A percentile compares a stretch with the other conserved stretches of the same genome.
phyloP scores from a whole-genome alignment of 257 asterid species.

The Jacaranda copaia region DNA sequence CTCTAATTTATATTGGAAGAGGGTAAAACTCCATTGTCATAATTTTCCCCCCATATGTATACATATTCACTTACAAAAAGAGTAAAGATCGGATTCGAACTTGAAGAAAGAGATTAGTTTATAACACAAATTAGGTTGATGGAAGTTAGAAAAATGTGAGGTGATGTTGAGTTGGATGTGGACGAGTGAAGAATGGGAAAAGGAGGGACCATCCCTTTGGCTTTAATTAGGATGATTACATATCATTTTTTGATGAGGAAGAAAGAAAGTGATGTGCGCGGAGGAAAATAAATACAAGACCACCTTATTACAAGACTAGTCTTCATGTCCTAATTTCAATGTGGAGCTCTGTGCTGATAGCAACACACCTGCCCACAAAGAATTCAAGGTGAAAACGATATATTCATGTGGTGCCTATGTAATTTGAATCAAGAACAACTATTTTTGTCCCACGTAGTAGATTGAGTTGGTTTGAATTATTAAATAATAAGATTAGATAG shows the following conservation, averaged over 20 bases:
- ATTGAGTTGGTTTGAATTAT: too few species aligned
- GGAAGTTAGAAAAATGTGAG: not conserved
- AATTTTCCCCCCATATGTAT: too few species aligned
- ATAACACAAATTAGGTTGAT: too few species aligned
- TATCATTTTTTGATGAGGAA: slow-evolving; percentile 3
- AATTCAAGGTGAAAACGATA: not conserved
- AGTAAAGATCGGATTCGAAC: too few species aligned
- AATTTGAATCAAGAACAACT: too few species aligned
- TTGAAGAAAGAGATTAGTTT: too few species aligned
- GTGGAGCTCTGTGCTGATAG: not conserved
- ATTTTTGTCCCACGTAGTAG: too few species aligned
- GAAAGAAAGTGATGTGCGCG: slow-evolving; percentile 30
- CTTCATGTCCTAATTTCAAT: not conserved
- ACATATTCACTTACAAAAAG: too few species aligned
- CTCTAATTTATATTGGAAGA: too few species aligned
- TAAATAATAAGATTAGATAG: too few species aligned
- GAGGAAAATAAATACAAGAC: not conserved
- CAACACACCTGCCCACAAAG: not conserved
- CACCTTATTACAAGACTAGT: not conserved
- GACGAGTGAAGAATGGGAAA: not conserved
- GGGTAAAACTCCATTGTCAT: not conserved
- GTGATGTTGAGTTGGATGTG: not conserved
- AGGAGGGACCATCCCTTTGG: slow-evolving; percentile 10
- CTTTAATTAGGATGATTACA: not conserved
- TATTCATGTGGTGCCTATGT: too few species aligned